Base-by-base conservation (phyloP, 2,329 filamentous ascomycete genomes). In the Dactylellina parvicollis region DNA sequence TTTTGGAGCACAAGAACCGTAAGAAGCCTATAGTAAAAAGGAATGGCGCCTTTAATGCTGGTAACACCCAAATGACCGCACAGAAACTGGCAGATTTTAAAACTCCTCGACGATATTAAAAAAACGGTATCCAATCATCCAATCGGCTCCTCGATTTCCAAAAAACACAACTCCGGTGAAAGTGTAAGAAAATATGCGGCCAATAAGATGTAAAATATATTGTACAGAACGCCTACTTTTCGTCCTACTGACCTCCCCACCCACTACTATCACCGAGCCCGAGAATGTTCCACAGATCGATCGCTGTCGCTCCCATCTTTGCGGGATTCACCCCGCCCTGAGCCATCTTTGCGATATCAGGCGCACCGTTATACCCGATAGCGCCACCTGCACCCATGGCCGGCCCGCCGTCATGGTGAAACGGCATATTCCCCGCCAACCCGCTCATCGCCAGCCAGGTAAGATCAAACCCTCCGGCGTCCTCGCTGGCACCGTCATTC, bases 401-500 rank as follows among this genome's bases (percentile, higher is more conserved):
- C 30, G 52, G 69, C 9, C 69, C 69, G 38, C 60, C 54, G 14
- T 66, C 69, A 30, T 28, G n/a, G 32, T 73, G 60, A 47, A 73
- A 73, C 36, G 69, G 69, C 69, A 73, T 73, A 66, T 66, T 55
- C 20, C 69, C 69, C 50, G 60, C 54, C 42, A 73, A 22, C 30
- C 69, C 69, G 18, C 59, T 73, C 69, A 73, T 73, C 2, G 69
- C 69, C 36, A 73, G 34, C 69, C 69, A 73, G 18, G 69, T 73
- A 30, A 73, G 47, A 30, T 73, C 69, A 28, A 64, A 73, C 2
- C 69, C 60, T 18, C 69, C 67, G 10, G 44, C 36, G 34, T 73
- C 67, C 42, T 73, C 67, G 4, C 59, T 60, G 14, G 20, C 30
- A 4, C 26, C 42, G 30, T 52, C 42, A 24, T 20, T 26, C 50